Percentiles rank a stretch among this genome's conserved stretches.
These are phyloP conservation scores for Populus alba DNA, from an alignment of 345 rosid species.

Conservation along the genomic window DNA sequence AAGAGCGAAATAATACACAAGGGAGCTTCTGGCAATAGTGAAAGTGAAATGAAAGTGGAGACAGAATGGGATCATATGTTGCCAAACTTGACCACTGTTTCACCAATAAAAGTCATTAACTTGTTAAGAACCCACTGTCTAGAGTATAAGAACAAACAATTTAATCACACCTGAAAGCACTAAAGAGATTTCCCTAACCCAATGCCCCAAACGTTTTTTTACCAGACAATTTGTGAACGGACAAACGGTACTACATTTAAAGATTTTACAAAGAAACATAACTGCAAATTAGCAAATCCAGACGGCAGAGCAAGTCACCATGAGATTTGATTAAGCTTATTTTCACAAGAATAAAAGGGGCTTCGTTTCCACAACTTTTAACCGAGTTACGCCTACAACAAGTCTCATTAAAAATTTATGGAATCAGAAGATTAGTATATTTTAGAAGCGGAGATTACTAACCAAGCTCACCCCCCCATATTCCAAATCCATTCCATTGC, in stretches of 20 bases:
- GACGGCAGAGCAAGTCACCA: not conserved
- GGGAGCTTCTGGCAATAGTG: slow-evolving; percentile 43
- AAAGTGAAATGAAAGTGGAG: slow-evolving; percentile 59
- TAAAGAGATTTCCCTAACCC: not conserved
- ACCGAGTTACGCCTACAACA: not conserved
- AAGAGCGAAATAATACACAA: slow-evolving; percentile 36
- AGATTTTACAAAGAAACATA: not conserved
- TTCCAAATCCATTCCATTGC: slow-evolving; percentile 72
- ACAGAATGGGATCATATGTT: slow-evolving; percentile 70
- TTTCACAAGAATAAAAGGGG: not conserved
- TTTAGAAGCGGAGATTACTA: not conserved
- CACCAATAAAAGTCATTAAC: not conserved
- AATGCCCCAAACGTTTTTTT: not conserved
- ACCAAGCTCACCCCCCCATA: slow-evolving; percentile 58
- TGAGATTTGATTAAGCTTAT: not conserved
- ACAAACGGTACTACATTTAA: not conserved
- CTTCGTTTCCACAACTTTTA: not conserved
- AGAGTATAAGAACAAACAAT: slow-evolving; percentile 9
- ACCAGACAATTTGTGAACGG: not conserved
- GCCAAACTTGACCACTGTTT: slow-evolving; percentile 40
- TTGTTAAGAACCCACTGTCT: slow-evolving; percentile 7
- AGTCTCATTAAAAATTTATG: not conserved
- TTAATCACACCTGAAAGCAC: slow-evolving; percentile 2
- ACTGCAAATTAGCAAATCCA: not conserved
- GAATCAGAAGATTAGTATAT: not conserved